A percentile compares a stretch with the other conserved stretches of the same genome.
Conservation (phyloP, 441 rosid species). For the Gossypium gossypioides region DNA sequence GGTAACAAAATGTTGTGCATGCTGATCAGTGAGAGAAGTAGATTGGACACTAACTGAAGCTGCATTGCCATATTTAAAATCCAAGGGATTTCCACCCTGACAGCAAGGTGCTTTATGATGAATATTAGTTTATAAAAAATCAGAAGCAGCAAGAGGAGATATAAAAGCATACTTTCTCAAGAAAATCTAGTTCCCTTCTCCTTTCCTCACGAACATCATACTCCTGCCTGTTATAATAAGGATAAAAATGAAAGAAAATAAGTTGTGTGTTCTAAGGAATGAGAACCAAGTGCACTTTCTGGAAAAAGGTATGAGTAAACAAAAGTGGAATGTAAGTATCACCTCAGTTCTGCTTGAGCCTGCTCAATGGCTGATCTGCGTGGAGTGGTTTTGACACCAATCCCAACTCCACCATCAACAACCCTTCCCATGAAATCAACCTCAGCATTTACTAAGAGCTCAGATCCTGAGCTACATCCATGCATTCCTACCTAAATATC, state of each 20-base stretch:
- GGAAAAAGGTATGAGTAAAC: neutral
- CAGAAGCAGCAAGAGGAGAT: constrained; percentile 19
- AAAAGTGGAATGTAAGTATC: constrained; percentile 18
- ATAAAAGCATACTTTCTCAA: constrained; percentile 73
- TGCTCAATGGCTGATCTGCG: constrained; percentile 79
- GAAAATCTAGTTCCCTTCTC: constrained; percentile 90
- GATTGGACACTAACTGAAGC: constrained; percentile 87
- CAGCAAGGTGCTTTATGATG: constrained; percentile 19
- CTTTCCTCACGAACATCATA: constrained; percentile 95
- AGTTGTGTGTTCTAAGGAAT: neutral
- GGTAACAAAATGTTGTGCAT: constrained; percentile 65
- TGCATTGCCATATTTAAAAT: constrained; percentile 68
- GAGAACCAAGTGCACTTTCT: neutral
- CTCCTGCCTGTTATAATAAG: constrained; percentile 68
- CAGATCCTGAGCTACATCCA: constrained; percentile 59
- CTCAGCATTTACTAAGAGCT: constrained; percentile 83
- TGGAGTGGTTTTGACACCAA: constrained; percentile 84
- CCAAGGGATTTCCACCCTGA: constrained; percentile 99
- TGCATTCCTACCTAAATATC: constrained; percentile 50
- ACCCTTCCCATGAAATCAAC: constrained; percentile 99
- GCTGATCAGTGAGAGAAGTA: constrained; percentile 79
- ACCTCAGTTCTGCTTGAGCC: constrained; percentile 97
- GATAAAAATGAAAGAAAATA: constrained; percentile 1
- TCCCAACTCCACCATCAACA: constrained; percentile 83
- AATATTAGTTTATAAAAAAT: constrained; percentile 8